Evolutionary conservation across 78 protist species (phyloP), one percentile per base, ranked within the genome.

Genomic region (Creolimax fragrantissima): DNA sequence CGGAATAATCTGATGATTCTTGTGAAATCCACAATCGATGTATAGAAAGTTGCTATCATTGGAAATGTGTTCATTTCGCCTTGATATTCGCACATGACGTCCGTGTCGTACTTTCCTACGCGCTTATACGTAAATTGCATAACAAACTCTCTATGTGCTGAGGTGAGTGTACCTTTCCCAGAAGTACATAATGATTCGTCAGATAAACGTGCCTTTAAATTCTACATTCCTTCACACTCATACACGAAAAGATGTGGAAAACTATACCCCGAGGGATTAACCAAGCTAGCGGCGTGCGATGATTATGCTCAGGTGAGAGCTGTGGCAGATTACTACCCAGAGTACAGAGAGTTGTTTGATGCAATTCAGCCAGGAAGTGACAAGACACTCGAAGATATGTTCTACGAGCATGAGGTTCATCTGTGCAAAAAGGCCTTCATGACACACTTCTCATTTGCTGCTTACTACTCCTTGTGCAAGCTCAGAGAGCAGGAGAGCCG

Each of bases 401-500:
- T 98, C 95, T 94, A 93, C 81, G 98, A 96, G 92, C 85, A 81
- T 35, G 98, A 96, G 66, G 97, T 95, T 6, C 45, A 94, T 42
- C 93, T 98, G 43, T 92, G 95, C 96, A 85, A 66, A 88, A 42
- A 42, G 89, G 95, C 98, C 32, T 96, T 98, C 89, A 91, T 93
- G 95, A 93, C 91, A 88, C 98, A 97, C 91, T 97, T 94, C 96
- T 96, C 96, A 85, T 97, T 92, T 90, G 99, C 98, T 89, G 90
- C 94, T 47, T 97, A 96, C 96, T 98, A 97, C 86, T 93, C 88
- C 5, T 89, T 89, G 7, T 32, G 95, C 88, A 89, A 81, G 90
- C 96, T 98, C 84, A 97, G 96, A 96, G 99, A 98, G 94, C 99
- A 98, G 91, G 98, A 97, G 95, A 17, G 95, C 85, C 94, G 98